Evolutionary conservation across 345 rosid genomes (phyloP), one percentile per base, ranked within the genome.

Genomic region (Dipteronia sinensis): DNA sequence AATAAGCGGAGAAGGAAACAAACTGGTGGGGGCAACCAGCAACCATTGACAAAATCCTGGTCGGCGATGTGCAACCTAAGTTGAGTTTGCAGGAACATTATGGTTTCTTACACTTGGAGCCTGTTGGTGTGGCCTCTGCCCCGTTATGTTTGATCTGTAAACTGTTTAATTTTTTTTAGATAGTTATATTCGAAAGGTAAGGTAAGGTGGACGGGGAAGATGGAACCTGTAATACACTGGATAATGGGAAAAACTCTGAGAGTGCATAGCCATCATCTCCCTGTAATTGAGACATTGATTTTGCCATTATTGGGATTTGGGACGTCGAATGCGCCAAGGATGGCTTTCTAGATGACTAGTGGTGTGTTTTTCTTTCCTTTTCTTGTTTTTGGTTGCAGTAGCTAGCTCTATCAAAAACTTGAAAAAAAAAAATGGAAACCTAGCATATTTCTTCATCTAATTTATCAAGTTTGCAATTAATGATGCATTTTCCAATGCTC

Each of bases 241-340:
- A 53, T n/a, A 27, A 27, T 20, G 34, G 15, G 51, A 77, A 51
- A 22, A 51, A 22, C 49, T 63, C 20, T 40, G 4, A 68, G 10
- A 69, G 10, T 74, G 70, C 67, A 64, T 58, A 22, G 68, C 29
- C 23, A 64, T 42, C 46, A 42, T 69, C 51, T 64, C 68, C 69
- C 25, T 27, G 77, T 46, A 76, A 38, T 55, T 34, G 10, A 42
- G 73, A 59, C 74, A 69, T 69, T 77, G 25, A 17, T 77, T 69
- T 42, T 29, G 17, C 69, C 62, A 44, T 3, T 46, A 46, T 59
- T 44, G 29, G 46, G 27, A n/a, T 19, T 59, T 44, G 29, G 46
- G 27, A n/a, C n/a, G 8, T 29, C 25, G 25, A n/a, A 19, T 23
- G 17, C 8, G 65, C 65, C 49, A 69, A 69, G 15, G 31, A 46